Percentiles rank a stretch among this genome's conserved stretches.
Conservation (phyloP, 164 flowering plant species). For the Umbellularia californica region DNA sequence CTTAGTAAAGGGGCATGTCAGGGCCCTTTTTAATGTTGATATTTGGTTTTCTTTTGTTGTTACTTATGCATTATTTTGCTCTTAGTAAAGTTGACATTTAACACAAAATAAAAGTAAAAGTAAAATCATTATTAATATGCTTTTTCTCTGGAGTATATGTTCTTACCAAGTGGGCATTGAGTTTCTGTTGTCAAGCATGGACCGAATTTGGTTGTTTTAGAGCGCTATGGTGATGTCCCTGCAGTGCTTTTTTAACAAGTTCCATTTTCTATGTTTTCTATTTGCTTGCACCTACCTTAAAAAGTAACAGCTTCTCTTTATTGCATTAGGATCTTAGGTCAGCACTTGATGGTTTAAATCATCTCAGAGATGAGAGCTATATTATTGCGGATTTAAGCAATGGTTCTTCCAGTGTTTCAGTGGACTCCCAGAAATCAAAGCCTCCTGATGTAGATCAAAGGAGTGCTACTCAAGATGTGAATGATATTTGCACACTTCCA, state of each 20-base stretch:
- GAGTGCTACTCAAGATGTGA: conserved; percentile 21
- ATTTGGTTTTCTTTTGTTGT: no score
- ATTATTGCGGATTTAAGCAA: conserved; percentile 18
- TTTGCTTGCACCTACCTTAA: not conserved
- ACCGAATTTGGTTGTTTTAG: not conserved
- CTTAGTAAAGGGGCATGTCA: no score
- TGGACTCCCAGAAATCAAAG: conserved; percentile 20
- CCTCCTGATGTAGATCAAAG: conserved; percentile 19
- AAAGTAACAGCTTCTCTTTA: conserved; percentile 8
- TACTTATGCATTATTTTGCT: no score
- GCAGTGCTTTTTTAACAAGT: not conserved
- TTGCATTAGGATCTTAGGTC: conserved; percentile 18
- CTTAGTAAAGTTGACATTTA: no score
- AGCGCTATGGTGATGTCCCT: not conserved
- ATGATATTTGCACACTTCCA: conserved; percentile 21
- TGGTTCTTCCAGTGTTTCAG: conserved; percentile 22
- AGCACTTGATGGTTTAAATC: conserved; percentile 15
- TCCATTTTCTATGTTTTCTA: not conserved
- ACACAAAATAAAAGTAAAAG: no score
- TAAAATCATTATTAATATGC: no score
- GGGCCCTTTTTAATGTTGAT: no score
- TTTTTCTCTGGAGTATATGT: no score
- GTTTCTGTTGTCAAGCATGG: not conserved
- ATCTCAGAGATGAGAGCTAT: conserved; percentile 12
- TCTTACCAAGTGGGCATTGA: no score